Conservation (phyloP, 306 rosid species). For the Rubus parviflorus region DNA sequence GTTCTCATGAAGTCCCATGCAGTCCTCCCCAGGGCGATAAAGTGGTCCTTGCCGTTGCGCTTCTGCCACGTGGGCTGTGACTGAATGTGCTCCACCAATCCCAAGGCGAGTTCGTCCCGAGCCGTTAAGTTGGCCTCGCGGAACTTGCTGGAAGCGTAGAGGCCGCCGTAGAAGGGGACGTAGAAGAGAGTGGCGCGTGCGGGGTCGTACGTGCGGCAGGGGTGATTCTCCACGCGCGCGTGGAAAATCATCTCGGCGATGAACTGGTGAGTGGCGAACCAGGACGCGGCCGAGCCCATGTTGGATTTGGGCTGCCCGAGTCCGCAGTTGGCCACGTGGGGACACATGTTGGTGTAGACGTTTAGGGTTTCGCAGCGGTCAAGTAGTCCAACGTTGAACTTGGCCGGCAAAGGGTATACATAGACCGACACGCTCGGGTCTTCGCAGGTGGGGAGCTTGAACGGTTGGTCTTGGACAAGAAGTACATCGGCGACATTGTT, state of each 20-base stretch:
- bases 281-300: slow-evolving; percentile 22
- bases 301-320: slow-evolving; percentile 54
- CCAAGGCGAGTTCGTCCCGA: slow-evolving; percentile 58
- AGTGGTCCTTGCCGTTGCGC: slow-evolving; percentile 57
- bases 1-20: slow-evolving; percentile 88
- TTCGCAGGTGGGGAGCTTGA: slow-evolving; percentile 30
- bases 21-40: slow-evolving; percentile 69
- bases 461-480: not conserved
- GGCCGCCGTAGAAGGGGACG: slow-evolving; percentile 87
- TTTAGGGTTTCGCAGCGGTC: slow-evolving; percentile 51
- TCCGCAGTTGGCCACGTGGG: slow-evolving; percentile 71
- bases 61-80: slow-evolving; percentile 40
- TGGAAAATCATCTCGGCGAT: slow-evolving; percentile 83
- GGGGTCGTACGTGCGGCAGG: slow-evolving; percentile 72
- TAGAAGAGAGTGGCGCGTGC: slow-evolving; percentile 55
- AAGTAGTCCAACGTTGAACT: slow-evolving; percentile 63
- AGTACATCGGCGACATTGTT: not conserved
- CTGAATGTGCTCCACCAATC: slow-evolving; percentile 31
- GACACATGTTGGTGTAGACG: slow-evolving; percentile 90
- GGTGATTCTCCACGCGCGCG: slow-evolving; percentile 74
- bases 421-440: slow-evolving; percentile 42
- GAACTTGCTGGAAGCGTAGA: slow-evolving; percentile 65
- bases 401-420: slow-evolving; percentile 57
- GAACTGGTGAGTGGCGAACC: slow-evolving; percentile 88
- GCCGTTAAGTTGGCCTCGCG: slow-evolving; percentile 47